Evolutionary conservation across 495 filamentous ascomycete species (phyloP).

Genomic region (Extremus antarcticus): DNA sequence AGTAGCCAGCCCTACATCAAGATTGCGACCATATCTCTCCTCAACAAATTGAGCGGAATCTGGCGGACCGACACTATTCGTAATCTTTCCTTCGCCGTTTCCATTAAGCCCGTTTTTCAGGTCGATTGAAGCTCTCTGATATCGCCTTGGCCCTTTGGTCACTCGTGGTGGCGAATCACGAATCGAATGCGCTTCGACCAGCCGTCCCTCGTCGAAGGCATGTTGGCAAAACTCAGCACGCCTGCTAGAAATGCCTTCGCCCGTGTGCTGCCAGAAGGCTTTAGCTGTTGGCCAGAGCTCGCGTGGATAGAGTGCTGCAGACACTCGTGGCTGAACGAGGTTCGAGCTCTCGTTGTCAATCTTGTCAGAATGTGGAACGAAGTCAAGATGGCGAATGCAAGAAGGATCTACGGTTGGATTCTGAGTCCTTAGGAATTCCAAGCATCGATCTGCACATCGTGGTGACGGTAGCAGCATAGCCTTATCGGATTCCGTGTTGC

Average conservation of each 20-base stretch:
- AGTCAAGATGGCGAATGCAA: constrained; percentile 54
- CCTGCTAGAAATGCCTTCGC: constrained; percentile 88
- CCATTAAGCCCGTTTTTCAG: neutral
- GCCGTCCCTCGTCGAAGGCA: constrained; percentile 57
- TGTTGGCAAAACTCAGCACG: constrained; percentile 77
- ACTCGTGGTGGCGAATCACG: constrained; percentile 10
- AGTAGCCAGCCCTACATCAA: constrained; percentile 62
- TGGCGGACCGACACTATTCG: constrained; percentile 31
- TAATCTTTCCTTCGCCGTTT: constrained; percentile 3
- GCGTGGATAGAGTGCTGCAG: constrained; percentile 59
- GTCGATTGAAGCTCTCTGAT: constrained; percentile 38
- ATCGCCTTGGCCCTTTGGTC: constrained; percentile 36
- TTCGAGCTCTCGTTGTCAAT: constrained; percentile 16
- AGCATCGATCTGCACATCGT: constrained; percentile 55
- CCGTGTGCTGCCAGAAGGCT: constrained; percentile 90
- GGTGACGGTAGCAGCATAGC: constrained; percentile 73
- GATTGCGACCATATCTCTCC: constrained; percentile 87
- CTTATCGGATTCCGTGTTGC: constrained; percentile 43
- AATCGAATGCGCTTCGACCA: constrained; percentile 38
- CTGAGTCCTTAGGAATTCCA: constrained; percentile 55
- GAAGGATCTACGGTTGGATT: constrained; percentile 36
- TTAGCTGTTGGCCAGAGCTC: constrained; percentile 62
- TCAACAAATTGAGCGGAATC: constrained; percentile 79
- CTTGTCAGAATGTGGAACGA: constrained; percentile 41
- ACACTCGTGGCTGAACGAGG: constrained; percentile 38